A percentile compares a stretch with the other conserved stretches of the same genome.
These are phyloP conservation scores for Crithidia expoeki DNA, from an alignment of 208 protist species.

Conservation along the genomic window DNA sequence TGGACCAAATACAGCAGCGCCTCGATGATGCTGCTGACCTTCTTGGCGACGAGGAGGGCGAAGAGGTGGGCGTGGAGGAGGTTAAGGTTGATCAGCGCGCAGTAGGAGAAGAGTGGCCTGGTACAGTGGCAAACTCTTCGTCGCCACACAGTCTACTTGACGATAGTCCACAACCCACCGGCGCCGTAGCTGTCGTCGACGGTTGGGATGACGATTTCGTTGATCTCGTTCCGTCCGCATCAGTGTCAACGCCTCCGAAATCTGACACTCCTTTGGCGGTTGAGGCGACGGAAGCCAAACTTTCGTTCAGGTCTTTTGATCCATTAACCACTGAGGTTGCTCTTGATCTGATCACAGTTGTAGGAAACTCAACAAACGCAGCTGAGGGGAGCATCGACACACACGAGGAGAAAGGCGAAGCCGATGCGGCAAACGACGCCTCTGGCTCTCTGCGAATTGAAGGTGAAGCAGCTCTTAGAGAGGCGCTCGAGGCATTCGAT, in stretches of 20 bases:
- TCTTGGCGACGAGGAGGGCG: conserved; percentile 47
- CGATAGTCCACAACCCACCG: not conserved
- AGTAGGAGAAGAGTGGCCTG: not conserved
- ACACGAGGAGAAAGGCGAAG: not conserved
- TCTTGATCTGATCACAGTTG: not conserved
- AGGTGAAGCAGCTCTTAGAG: not conserved
- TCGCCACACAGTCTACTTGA: not conserved
- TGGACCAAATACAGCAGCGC: conserved; percentile 73
- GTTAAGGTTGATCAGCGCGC: not conserved
- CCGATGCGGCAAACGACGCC: not conserved
- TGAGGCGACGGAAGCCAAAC: not conserved
- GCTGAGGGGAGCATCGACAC: not conserved
- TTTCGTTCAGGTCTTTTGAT: not conserved
- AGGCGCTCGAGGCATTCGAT: not conserved
- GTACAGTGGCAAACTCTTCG: not conserved
- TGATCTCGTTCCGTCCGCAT: not conserved
- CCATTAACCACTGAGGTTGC: not conserved
- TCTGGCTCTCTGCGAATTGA: not conserved
- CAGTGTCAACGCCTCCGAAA: not conserved
- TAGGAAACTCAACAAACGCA: not conserved
- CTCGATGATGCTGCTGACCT: conserved; percentile 65
- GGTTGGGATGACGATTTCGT: conserved; percentile 14
- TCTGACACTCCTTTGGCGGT: not conserved
- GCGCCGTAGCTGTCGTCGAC: not conserved
- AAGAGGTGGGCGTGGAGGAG: conserved; percentile 24